Base-by-base conservation (phyloP, 1,284 basidiomycete genomes). In the Macrocystidia cucumis region DNA sequence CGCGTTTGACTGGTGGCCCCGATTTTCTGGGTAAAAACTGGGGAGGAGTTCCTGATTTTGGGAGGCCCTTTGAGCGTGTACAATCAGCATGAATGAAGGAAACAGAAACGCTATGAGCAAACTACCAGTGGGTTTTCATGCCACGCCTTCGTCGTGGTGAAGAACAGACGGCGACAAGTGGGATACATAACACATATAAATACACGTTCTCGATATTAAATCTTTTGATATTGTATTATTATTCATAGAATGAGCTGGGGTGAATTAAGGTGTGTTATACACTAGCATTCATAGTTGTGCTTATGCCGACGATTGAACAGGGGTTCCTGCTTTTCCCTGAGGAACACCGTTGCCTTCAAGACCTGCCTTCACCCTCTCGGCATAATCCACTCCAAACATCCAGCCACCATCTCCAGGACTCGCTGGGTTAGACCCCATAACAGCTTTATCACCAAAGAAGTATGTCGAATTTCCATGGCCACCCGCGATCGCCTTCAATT, bases 1-100 rank as follows among this genome's bases (percentile, higher is more conserved):
- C 50, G 20, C 75, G 60, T 52, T 79, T 84, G 38, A 63, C 56
- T 18, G 73, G 63, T 1, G 66, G 65, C 1, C 69, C 74, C 5
- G 65, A 61, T 43, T 70, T 62, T 28, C 81, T 67, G n/a, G 81
- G 79, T 42, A n/a, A n/a, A n/a, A 84, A 72, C 42, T 72, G 67
- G 2, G 80, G 79, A 4, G 69, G 47, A 29, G 46, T 63, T 11
- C 25, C 28, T 4, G 33, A 39, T 12, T 37, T 29, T 7, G 49
- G 49, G 14, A 49, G 47, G 11, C 48, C 48, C 47, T 46, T 11
- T 2, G 21, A 9, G 9, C 12, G 16, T 16, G 18, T 34, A 26
- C 29, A n/a, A 16, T 38, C 18, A 21, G 14, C 2, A 16, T 8
- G 32, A 21, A 11, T 16, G 9, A n/a, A 17, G 26, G 13, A 17